Evolutionary conservation across 2,329 filamentous ascomycete genomes (phyloP).

Genomic region (Curvularia hawaiiensis): DNA sequence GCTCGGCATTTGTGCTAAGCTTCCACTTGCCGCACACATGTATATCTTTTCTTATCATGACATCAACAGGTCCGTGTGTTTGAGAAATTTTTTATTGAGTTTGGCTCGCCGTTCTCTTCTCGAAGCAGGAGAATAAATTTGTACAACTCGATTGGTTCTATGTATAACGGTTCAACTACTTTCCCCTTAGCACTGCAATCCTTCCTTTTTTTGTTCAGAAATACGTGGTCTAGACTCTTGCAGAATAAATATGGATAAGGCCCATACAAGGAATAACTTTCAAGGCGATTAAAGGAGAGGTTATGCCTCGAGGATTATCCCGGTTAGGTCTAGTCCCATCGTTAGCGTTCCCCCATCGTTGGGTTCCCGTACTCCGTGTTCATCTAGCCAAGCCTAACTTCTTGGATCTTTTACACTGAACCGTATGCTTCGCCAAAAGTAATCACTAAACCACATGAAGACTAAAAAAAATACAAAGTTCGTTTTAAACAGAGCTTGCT

Average conservation of each 20-base stretch:
- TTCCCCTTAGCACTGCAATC: not conserved
- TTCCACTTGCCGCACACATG: not conserved
- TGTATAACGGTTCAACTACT: too few species aligned
- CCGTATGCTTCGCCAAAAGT: not conserved
- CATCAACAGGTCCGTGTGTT: not conserved
- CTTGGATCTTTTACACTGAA: not conserved
- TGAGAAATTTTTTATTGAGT: not conserved
- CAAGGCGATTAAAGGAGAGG: not conserved
- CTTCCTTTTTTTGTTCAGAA: not conserved
- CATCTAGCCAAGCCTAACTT: not conserved
- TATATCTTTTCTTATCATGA: not conserved
- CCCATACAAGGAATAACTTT: not conserved
- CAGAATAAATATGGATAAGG: not conserved
- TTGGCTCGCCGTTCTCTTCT: not conserved
- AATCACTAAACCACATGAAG: not conserved
- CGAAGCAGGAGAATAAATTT: not conserved
- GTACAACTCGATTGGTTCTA: not conserved
- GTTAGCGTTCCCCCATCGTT: too few species aligned
- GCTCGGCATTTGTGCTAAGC: not conserved
- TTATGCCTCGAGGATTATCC: not conserved
- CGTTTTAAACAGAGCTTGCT: not conserved
- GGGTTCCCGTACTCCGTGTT: not conserved
- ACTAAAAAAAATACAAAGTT: not conserved
- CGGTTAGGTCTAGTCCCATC: not conserved
- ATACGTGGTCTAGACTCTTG: not conserved